A percentile compares a stretch with the other conserved stretches of the same genome.
phyloP scores from a whole-genome alignment of 257 asterid genomes.

The Cruciata laevipes region DNA sequence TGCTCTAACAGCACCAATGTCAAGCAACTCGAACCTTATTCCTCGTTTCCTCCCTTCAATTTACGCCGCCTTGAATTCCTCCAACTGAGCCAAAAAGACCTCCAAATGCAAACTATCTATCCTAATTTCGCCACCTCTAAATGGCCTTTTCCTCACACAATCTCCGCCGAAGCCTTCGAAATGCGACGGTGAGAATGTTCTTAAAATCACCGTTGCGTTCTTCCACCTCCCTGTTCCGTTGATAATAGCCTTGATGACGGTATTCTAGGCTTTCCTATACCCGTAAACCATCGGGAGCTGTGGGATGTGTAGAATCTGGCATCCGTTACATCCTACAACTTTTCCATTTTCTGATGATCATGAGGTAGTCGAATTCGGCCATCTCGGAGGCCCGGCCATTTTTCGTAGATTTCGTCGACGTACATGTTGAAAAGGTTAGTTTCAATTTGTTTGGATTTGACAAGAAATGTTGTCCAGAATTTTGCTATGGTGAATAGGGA shows the following conservation, averaged over 20 bases:
- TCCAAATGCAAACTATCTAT: conserved; percentile 21
- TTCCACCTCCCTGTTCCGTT: conserved; percentile 22
- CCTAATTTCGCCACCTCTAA: conserved; percentile 15
- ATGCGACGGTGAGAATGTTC: conserved; percentile 37
- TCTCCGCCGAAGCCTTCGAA: conserved; percentile 35
- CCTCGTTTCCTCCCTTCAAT: conserved; percentile 18
- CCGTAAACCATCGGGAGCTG: conserved; percentile 30
- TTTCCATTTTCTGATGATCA: conserved; percentile 23
- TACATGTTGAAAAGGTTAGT: conserved; percentile 30
- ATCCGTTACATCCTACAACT: conserved; percentile 30
- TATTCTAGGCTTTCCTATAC: conserved; percentile 26
- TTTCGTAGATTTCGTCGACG: conserved; percentile 31
- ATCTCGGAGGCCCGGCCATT: conserved; percentile 33
- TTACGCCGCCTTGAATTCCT: conserved; percentile 30
- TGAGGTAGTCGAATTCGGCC: conserved; percentile 31
- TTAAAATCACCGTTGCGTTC: conserved; percentile 17
- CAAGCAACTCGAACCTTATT: conserved; percentile 23
- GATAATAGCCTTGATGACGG: conserved; percentile 36
- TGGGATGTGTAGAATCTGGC: conserved; percentile 18
- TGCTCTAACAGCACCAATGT: too few relatives aligned
- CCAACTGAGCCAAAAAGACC: conserved; percentile 28
- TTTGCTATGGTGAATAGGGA: too few relatives aligned
- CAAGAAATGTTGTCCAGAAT: conserved; percentile 43
- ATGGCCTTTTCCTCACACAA: conserved; percentile 30
- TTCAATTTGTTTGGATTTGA: conserved; percentile 21